Evolutionary conservation across 306 rosid genomes (phyloP), one percentile per base, ranked within the genome.

Genomic region (Mimosa pudica): DNA sequence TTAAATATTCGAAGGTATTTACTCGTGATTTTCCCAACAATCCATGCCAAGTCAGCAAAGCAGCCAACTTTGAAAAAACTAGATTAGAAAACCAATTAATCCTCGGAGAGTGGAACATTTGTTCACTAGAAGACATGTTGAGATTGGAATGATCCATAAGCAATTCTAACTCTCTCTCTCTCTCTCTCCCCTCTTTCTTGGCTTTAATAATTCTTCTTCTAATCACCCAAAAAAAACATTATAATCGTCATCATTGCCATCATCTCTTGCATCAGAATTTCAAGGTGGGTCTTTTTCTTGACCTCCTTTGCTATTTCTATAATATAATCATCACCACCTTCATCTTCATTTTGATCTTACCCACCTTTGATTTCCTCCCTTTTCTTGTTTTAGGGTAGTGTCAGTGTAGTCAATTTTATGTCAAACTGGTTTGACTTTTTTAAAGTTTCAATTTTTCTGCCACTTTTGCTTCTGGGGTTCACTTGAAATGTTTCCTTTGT

Each of bases 21-120:
- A 24, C 30, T 24, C 30, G 30, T n/a, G n/a, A n/a, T n/a, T n/a
- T n/a, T n/a, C n/a, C 30, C 30, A 10, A 69, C 36, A 69, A 69
- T 44, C 12, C 17, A 9, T 69, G 73, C 20, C 74, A 75, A 16
- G 10, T 11, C 66, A 79, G 54, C 11, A 74, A 54, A 82, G 81
- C 88, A 81, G 73, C 75, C 24, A 8, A 57, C 72, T 14, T 14
- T 78, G 62, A n/a, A 76, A 83, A 73, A 87, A 76, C 62, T 30
- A 35, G 65, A 80, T 83, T 77, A 84, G 82, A 87, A 79, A 75
- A 80, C 69, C 69, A 5, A 74, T 80, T 71, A 52, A 64, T 78
- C 87, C 30, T 88, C 67, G 87, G 86, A 79, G 79, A 85, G 87
- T 74, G 90, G 89, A 89, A 76, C 80, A 73, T 74, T 82, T 88